Percentiles rank a stretch among this genome's conserved stretches.
These are phyloP conservation scores for Stephania cephalantha DNA, from an alignment of 164 flowering plant species.

Conservation along the genomic window DNA sequence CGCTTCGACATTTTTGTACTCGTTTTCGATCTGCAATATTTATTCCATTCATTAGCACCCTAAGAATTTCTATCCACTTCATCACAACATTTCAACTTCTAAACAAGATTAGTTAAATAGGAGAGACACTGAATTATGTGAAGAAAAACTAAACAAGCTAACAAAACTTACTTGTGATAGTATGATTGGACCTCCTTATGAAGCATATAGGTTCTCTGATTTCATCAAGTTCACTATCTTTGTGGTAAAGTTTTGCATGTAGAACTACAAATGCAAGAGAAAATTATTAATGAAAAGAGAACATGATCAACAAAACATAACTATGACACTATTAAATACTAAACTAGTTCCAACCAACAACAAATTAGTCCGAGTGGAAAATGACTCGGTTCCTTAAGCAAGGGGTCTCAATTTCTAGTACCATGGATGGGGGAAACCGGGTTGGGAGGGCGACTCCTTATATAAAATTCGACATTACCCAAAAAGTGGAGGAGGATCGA, in stretches of 20 bases:
- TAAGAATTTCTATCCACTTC: neutral
- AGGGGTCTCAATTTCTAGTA: too few species aligned
- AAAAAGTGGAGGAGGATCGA: too few species aligned
- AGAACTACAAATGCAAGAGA: slow-evolving; percentile 26
- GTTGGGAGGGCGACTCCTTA: too few species aligned
- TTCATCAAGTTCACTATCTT: slow-evolving; percentile 74
- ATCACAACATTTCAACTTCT: neutral
- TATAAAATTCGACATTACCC: too few species aligned
- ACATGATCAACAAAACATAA: too few species aligned
- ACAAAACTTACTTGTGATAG: slow-evolving; percentile 67
- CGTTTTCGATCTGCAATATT: slow-evolving; percentile 67
- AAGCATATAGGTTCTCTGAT: slow-evolving; percentile 58
- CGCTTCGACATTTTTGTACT: slow-evolving; percentile 48
- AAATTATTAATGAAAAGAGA: too few species aligned
- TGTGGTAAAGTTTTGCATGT: slow-evolving; percentile 68
- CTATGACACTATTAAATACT: too few species aligned
- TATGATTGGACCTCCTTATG: slow-evolving; percentile 97
- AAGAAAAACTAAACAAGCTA: neutral
- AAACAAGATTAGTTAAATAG: neutral
- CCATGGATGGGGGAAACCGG: too few species aligned
- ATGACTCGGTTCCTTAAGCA: too few species aligned
- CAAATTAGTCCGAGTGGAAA: too few species aligned
- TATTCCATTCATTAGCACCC: neutral
- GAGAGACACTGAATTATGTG: neutral
- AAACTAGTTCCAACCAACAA: too few species aligned